Evolutionary conservation across 345 rosid genomes (phyloP).

Genomic region (Draba incana): DNA sequence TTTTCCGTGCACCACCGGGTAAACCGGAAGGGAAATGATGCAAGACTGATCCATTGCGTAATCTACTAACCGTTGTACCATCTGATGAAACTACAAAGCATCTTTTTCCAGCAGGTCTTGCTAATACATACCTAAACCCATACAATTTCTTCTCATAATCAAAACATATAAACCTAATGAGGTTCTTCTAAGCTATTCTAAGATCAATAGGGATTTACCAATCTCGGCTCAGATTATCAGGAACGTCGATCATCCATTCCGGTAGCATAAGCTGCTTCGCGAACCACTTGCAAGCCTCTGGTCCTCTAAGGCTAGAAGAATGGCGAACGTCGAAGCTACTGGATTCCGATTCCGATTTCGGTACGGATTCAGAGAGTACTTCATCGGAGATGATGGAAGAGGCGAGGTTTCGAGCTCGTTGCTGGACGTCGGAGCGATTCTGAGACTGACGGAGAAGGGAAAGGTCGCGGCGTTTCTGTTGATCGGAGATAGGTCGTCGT

Average conservation of each 20-base stretch:
- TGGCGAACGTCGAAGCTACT: constrained; percentile 62
- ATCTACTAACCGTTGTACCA: constrained; percentile 80
- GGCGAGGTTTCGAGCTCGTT: constrained; percentile 79
- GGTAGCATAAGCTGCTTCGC: constrained; percentile 91
- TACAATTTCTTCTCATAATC: neutral
- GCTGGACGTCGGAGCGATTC: constrained; percentile 81
- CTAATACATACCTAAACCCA: constrained; percentile 63
- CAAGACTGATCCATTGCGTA: constrained; percentile 70
- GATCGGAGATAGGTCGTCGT: constrained; percentile 81
- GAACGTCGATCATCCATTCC: constrained; percentile 97
- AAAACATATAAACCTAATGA: neutral
- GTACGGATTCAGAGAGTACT: constrained; percentile 40
- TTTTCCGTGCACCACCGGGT: constrained; percentile 76
- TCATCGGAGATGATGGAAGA: constrained; percentile 65
- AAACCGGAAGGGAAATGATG: constrained; percentile 86
- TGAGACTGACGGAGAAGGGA: constrained; percentile 81
- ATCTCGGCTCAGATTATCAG: constrained; percentile 66
- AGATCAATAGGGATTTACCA: constrained; percentile 49
- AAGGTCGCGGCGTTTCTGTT: constrained; percentile 79
- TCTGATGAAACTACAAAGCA: constrained; percentile 86
- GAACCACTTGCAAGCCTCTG: constrained; percentile 80
- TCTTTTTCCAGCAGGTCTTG: constrained; percentile 88
- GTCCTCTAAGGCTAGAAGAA: constrained; percentile 76
- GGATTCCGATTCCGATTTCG: constrained; percentile 38
- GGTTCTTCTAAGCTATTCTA: too few species aligned